phyloP scores from a whole-genome alignment of 352 stramenopile genomes.

The Phytophthora meadii region DNA sequence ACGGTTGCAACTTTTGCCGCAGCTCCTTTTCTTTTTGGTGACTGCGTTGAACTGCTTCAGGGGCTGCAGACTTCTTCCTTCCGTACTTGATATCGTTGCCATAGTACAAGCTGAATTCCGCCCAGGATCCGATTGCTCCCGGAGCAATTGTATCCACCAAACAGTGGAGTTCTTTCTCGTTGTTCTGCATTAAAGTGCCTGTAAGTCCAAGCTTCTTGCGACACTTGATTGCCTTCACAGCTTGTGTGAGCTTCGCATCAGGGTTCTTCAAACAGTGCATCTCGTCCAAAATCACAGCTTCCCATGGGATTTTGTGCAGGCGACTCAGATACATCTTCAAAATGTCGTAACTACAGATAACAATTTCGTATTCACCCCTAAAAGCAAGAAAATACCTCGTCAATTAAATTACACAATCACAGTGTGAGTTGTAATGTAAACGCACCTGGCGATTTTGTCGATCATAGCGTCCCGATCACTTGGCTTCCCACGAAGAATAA shows the following conservation, averaged over 20 bases:
- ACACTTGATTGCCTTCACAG: slow-evolving; percentile 76
- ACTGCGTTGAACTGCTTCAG: slow-evolving; percentile 64
- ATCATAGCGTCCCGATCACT: slow-evolving; percentile 63
- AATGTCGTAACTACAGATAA: slow-evolving; percentile 90
- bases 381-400: slow-evolving; percentile 7
- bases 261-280: slow-evolving; percentile 98
- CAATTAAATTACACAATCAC: slow-evolving; percentile 21
- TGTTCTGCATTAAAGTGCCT: slow-evolving; percentile 91
- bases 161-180: slow-evolving; percentile 84
- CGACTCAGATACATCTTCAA: slow-evolving; percentile 91
- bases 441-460: slow-evolving; percentile 66
- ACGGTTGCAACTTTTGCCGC: slow-evolving; percentile 58
- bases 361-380: slow-evolving; percentile 77
- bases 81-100: slow-evolving; percentile 86
- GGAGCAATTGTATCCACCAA: slow-evolving; percentile 77
- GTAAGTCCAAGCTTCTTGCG: slow-evolving; percentile 85
- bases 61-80: slow-evolving; percentile 77
- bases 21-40: slow-evolving; percentile 77
- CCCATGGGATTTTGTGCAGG: slow-evolving; percentile 88
- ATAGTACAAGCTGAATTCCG: slow-evolving; percentile 81
- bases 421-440: slow-evolving; percentile 39
- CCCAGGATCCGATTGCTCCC: slow-evolving; percentile 66
- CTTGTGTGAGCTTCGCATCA: slow-evolving; percentile 92
- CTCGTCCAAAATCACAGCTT: slow-evolving; percentile 97
- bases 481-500: slow-evolving; percentile 71